Base-by-base conservation (phyloP, 805 yeast genomes). In the Candida easanensis region DNA sequence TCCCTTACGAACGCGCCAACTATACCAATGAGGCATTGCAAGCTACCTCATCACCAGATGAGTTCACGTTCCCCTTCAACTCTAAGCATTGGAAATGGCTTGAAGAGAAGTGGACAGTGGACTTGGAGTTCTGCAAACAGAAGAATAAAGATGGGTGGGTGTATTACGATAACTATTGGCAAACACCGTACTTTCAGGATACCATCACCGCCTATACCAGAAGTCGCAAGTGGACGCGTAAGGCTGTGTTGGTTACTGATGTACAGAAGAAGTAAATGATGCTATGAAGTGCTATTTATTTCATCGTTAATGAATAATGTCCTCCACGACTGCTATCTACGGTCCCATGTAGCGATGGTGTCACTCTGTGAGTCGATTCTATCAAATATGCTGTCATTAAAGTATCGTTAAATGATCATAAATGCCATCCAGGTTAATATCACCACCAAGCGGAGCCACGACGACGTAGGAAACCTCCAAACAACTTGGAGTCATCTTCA, bases 31-130 rank as follows among this genome's bases (percentile, higher is more conserved):
- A 63, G 21, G 58, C 66, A 13, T 62, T 63, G 9, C 59, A 56
- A 42, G 50, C 60, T 44, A 48, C 63, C 19, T 37, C 61, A 31
- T 42, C 58, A 27, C 55, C 68, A 17, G 64, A 64, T 3, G 52
- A 58, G 1, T 79, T 77, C 53, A 59, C 58, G 22, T 77, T 79
- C 42, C 84, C 84, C 0, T 52, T 52, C 46, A 53, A 66, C 13
- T 65, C 68, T 21, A 70, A 71, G 41, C 67, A 62, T 36, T 80
- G 84, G 84, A 69, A 65, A 43, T 80, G 86, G 86, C 44, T 75
- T 14, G 84, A 79, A 39, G 69, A 61, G 13, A 45, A 56, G 2
- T 80, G 86, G 86, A 53, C 56, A 9, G 46, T 75, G 5, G 82
- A 77, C 44, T 32, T 50, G 9, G 70, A 64, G 15, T 69, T 60